Evolutionary conservation across 192 early-diverging fungal species (phyloP).

Genomic region (Coemansia asiatica): DNA sequence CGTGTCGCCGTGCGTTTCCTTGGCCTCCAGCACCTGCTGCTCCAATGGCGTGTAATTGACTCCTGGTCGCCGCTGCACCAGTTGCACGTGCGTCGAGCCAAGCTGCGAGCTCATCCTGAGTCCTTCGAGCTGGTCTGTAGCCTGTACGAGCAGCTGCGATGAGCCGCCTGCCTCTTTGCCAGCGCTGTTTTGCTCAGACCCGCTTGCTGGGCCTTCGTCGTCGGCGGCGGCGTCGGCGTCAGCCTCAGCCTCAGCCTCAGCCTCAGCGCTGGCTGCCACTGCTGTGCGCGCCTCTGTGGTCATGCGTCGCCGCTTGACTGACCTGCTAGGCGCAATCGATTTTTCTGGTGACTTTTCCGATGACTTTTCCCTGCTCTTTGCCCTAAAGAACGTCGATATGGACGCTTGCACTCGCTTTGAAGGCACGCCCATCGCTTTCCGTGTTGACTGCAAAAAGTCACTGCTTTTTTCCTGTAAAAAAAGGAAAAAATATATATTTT

Average conservation of each 20-base stretch:
- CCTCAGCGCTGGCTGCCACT: background rate
- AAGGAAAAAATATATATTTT: too few species aligned
- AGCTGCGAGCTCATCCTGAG: background rate
- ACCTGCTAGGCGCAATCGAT: background rate
- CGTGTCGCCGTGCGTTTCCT: slow-evolving; percentile 66
- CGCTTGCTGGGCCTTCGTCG: background rate
- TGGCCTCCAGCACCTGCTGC: slow-evolving; percentile 75
- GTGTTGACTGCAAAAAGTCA: background rate
- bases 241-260: background rate
- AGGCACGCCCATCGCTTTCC: slow-evolving; percentile 19
- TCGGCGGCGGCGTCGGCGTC: background rate
- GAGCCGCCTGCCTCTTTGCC: background rate
- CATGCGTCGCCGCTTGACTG: slow-evolving; percentile 11
- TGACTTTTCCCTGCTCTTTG: slow-evolving; percentile 15
- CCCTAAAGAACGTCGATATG: slow-evolving; percentile 50
- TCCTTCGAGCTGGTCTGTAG: background rate
- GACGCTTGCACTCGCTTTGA: slow-evolving; percentile 40
- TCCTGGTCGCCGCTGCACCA: slow-evolving; percentile 34
- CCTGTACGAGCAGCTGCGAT: background rate
- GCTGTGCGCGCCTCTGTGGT: background rate
- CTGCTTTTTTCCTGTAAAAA: background rate
- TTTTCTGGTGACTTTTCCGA: background rate
- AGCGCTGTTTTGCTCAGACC: background rate
- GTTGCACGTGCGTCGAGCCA: slow-evolving; percentile 39
- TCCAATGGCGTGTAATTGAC: slow-evolving; percentile 80